Evolutionary conservation across 2,329 filamentous ascomycete genomes (phyloP), one percentile per base, ranked within the genome.

Genomic region (Keithomyces neogunnii): DNA sequence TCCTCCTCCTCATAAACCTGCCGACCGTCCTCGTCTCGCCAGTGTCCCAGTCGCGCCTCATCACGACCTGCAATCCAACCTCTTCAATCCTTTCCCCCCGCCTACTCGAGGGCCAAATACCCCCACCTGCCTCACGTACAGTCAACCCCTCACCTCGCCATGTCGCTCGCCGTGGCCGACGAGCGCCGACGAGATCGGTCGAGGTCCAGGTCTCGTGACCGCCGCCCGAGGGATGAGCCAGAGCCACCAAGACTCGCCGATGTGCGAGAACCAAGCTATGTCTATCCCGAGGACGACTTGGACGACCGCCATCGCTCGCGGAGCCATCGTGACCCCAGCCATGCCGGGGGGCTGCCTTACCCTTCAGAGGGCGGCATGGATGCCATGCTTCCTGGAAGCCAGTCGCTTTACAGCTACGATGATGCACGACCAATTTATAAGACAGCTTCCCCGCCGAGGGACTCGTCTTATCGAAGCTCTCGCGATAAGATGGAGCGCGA

Each of bases 131-230:
- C 19, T 19, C 19, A 19, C 19, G 19, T 19, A 19, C 19, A 19
- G 19, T 19, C 36, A 7, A 13, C 11, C 6, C 42, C 42, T 8
- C 30, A 9, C 28, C 10, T 50, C 49, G 59, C 53, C 59, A 81
- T 81, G 77, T 80, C 78, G 58, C 68, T 80, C 44, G 68, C 70
- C 51, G 72, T 77, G 49, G 73, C 75, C 53, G 71, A 73, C 51
- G 62, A 63, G 52, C 64, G 66, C 47, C 69, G 70, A 45, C 71
- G 73, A 50, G 72, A 67, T 47, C 75, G 75, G 49, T 75, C 76
- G 48, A 69, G 71, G 49, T 80, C 77, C 67, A 45, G 69, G 63
- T 60, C 73, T 66, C 63, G 66, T 54, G 65, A 66, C 51, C 61
- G 62, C 32, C 66, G 66, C 45, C 55, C 62, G n/a, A 62, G 55